A percentile compares a stretch with the other conserved stretches of the same genome.
These are phyloP conservation scores for Naganishia vaughanmartiniae DNA, from an alignment of 768 basidiomycete species.

Conservation along the genomic window DNA sequence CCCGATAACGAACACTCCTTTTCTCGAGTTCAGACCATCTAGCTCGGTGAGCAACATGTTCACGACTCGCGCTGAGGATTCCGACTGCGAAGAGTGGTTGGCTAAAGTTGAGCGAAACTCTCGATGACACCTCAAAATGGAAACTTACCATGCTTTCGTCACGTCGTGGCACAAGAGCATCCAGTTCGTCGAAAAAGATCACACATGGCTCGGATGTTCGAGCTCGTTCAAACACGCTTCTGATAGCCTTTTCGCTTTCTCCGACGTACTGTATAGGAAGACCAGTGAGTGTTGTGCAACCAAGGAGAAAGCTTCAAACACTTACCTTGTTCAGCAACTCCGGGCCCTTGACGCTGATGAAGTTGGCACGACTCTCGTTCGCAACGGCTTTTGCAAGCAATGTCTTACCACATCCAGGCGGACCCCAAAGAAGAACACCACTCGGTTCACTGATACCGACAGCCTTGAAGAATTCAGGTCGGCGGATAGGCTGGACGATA, in stretches of 20 bases:
- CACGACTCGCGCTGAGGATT: slow-evolving; percentile 87
- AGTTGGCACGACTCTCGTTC: slow-evolving; percentile 90
- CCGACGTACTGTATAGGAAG: slow-evolving; percentile 75
- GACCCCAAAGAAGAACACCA: slow-evolving; percentile 97
- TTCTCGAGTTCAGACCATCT: slow-evolving; percentile 82
- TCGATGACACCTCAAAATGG: slow-evolving; percentile 39
- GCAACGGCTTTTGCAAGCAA: slow-evolving; percentile 97
- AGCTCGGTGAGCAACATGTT: slow-evolving; percentile 92
- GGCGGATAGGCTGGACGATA: slow-evolving; percentile 87
- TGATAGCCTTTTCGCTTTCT: slow-evolving; percentile 90
- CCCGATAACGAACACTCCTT: slow-evolving; percentile 86
- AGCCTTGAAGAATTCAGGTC: slow-evolving; percentile 80
- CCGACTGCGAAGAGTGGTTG: slow-evolving; percentile 60
- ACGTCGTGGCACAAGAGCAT: slow-evolving; percentile 82
- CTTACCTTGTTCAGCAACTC: slow-evolving; percentile 91
- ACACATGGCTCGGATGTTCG: slow-evolving; percentile 90
- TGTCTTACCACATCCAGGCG: slow-evolving; percentile 97
- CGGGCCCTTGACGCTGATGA: slow-evolving; percentile 96
- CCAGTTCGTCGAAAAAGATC: slow-evolving; percentile 92
- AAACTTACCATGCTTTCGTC: slow-evolving; percentile 74
- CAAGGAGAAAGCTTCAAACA: background rate
- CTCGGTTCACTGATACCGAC: slow-evolving; percentile 89
- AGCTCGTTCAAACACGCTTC: slow-evolving; percentile 91
- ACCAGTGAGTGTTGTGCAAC: slow-evolving; percentile 15
- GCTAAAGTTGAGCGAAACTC: background rate